Evolutionary conservation across 2,329 filamentous ascomycete genomes (phyloP).

Genomic region (Ophiostoma sp.): DNA sequence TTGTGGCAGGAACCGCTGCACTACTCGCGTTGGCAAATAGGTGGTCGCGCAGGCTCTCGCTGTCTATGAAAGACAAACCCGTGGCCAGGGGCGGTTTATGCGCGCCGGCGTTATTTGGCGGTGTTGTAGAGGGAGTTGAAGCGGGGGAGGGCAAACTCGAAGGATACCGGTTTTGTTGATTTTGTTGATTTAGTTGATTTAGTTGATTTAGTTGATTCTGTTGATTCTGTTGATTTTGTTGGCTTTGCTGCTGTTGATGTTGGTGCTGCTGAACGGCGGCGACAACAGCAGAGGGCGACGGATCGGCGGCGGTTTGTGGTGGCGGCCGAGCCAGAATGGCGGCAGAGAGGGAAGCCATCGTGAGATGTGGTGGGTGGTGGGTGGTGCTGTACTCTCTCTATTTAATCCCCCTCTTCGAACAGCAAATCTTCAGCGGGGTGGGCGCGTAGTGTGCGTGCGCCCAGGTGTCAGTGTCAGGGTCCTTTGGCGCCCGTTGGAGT

Average conservation of each 20-base stretch:
- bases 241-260: not conserved
- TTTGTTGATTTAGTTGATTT: no score
- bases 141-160: not conserved
- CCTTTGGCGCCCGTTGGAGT: not conserved
- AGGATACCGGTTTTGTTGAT: no score
- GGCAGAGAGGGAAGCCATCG: conserved; percentile 19
- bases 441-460: not conserved
- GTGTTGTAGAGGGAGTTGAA: not conserved
- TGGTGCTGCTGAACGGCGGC: not conserved
- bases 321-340: conserved; percentile 21
- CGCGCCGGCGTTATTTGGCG: not conserved
- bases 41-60: conserved; percentile 24
- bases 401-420: not conserved
- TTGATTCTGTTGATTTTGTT: no score
- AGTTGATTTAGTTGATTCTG: no score
- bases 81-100: not conserved
- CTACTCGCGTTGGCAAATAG: not conserved
- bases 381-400: not conserved
- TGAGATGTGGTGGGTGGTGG: not conserved
- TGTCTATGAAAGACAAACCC: not conserved
- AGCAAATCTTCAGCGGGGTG: not conserved
- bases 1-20: not conserved
- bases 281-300: not conserved
- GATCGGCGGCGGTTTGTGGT: conserved; percentile 1
- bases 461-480: not conserved